A percentile compares a stretch with the other conserved stretches of the same genome.
These are phyloP conservation scores for Nyssa sinensis DNA, from an alignment of 148 eudicot genomes.

Conservation along the genomic window DNA sequence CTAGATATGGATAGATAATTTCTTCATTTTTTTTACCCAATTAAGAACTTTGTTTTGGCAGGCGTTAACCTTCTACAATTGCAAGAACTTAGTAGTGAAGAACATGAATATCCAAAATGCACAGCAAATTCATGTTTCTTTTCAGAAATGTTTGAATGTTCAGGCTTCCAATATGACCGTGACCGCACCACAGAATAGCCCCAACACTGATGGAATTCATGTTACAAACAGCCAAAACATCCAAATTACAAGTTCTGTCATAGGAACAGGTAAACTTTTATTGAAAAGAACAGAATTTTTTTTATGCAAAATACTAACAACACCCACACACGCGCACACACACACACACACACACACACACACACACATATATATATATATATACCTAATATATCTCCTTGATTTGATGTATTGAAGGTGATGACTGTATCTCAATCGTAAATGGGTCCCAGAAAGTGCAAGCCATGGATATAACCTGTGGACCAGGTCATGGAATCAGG, in stretches of 20 bases:
- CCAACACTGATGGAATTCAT: constrained; percentile 90
- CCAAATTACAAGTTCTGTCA: constrained; percentile 25
- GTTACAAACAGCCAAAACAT: constrained; percentile 49
- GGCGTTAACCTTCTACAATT: constrained; percentile 63
- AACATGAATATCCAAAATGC: constrained; percentile 54
- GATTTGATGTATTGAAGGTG: constrained; percentile 31
- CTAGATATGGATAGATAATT: no score
- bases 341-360: no score
- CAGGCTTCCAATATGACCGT: constrained; percentile 35
- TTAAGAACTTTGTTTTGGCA: constrained; percentile 12
- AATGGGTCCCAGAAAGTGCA: constrained; percentile 49
- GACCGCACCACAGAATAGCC: constrained; percentile 57
- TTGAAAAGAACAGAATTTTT: no score
- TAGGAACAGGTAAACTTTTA: constrained; percentile 69
- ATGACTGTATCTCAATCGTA: constrained; percentile 80
- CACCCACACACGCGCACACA: not conserved
- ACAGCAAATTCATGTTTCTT: constrained; percentile 67
- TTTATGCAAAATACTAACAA: no score
- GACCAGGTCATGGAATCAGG: constrained; percentile 97
- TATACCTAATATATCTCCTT: not conserved
- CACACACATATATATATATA: no score
- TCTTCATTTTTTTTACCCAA: not conserved
- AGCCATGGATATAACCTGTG: constrained; percentile 51
- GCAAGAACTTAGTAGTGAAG: constrained; percentile 47
- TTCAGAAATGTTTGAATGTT: constrained; percentile 45